Evolutionary conservation across 768 basidiomycete species (phyloP).

Genomic region (Amanita jacksonii): DNA sequence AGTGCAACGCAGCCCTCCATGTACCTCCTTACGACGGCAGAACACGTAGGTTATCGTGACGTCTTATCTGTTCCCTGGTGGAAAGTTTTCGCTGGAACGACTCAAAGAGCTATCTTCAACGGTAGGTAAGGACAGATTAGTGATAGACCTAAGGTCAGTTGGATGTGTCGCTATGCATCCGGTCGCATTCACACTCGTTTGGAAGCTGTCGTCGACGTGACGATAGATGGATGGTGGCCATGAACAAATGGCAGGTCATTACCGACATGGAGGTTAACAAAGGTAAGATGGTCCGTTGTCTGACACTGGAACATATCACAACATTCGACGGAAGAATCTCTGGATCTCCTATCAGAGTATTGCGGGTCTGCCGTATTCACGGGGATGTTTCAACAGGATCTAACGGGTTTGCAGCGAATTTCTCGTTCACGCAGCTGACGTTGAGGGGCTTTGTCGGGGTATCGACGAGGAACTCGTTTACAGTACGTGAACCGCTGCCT

Average conservation of each 20-base stretch:
- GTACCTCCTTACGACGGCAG: constrained; percentile 1
- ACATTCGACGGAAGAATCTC: constrained; percentile 43
- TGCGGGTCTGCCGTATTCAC: constrained; percentile 48
- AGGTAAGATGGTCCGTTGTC: constrained; percentile 33
- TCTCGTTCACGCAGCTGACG: constrained; percentile 95
- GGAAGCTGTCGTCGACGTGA: constrained; percentile 75
- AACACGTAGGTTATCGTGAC: constrained; percentile 85
- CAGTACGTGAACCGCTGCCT: constrained; percentile 38
- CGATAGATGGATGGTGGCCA: constrained; percentile 84
- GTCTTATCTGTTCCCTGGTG: constrained; percentile 86
- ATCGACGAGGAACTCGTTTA: constrained; percentile 84
- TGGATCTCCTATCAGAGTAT: constrained; percentile 66
- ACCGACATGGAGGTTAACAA: constrained; percentile 89
- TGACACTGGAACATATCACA: background rate
- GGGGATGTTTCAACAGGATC: background rate
- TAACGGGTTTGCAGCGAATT: constrained; percentile 57
- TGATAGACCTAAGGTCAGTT: constrained; percentile 89
- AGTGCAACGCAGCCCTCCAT: background rate
- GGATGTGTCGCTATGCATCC: background rate
- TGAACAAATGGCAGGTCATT: constrained; percentile 98
- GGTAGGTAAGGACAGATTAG: constrained; percentile 79
- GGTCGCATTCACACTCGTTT: background rate
- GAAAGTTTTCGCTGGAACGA: constrained; percentile 65
- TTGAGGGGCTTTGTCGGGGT: constrained; percentile 94
- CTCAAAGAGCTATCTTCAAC: constrained; percentile 49